Percentiles rank a stretch among this genome's conserved stretches.
phyloP scores from a whole-genome alignment of 352 stramenopile species.

The Discostella stelligera region DNA sequence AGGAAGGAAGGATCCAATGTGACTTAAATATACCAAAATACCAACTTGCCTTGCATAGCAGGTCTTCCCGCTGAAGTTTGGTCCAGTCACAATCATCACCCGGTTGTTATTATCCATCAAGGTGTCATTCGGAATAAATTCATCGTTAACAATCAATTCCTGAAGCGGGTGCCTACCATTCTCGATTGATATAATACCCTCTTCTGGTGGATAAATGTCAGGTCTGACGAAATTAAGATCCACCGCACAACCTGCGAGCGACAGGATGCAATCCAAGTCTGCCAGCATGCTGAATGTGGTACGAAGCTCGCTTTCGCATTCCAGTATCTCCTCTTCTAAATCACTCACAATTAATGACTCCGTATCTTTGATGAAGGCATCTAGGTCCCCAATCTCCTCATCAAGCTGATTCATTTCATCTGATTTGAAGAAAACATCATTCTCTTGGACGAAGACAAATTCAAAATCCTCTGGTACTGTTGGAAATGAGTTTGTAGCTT shows the following conservation, averaged over 20 bases:
- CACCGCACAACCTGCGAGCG: slow-evolving; percentile 63
- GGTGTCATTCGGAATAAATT: slow-evolving; percentile 78
- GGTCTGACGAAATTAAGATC: slow-evolving; percentile 78
- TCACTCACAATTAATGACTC: slow-evolving; percentile 77
- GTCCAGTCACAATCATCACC: slow-evolving; percentile 74
- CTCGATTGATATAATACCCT: slow-evolving; percentile 64
- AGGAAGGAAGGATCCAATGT: slow-evolving; percentile 79
- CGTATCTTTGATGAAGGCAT: slow-evolving; percentile 80
- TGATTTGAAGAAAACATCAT: slow-evolving; percentile 80
- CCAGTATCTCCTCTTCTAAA: slow-evolving; percentile 81
- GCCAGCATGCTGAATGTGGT: slow-evolving; percentile 74
- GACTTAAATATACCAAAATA: slow-evolving; percentile 78
- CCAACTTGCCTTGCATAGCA: slow-evolving; percentile 80
- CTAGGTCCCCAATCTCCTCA: slow-evolving; percentile 77
- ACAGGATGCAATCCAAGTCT: slow-evolving; percentile 78
- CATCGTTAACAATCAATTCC: slow-evolving; percentile 76
- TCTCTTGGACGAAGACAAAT: slow-evolving; percentile 71
- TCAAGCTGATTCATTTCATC: slow-evolving; percentile 71
- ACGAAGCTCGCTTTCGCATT: slow-evolving; percentile 71
- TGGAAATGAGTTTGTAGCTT: slow-evolving; percentile 52
- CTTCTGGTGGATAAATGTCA: slow-evolving; percentile 48
- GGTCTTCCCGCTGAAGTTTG: slow-evolving; percentile 80
- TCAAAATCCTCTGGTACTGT: slow-evolving; percentile 74
- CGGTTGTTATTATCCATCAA: slow-evolving; percentile 55
- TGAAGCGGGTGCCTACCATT: slow-evolving; percentile 80